These are phyloP conservation scores for Geotrichum cucujoidarum DNA, from an alignment of 1,139 yeast species.

Conservation along the genomic window DNA sequence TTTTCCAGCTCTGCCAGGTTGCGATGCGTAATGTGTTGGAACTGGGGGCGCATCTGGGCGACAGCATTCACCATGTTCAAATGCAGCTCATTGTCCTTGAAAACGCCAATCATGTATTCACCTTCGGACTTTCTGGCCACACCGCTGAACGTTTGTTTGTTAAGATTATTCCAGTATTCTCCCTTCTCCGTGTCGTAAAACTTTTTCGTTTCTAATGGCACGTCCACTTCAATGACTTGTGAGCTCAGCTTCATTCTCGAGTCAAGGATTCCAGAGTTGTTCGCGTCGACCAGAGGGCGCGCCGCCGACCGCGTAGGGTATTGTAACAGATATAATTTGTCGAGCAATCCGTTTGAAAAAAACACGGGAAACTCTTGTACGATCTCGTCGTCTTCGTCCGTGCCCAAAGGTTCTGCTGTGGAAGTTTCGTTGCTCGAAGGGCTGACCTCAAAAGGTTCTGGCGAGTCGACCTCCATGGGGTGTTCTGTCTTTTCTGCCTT, in stretches of 20 bases:
- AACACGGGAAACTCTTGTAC: slow-evolving; percentile 70
- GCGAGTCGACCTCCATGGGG: neutral
- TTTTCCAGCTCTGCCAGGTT: slow-evolving; percentile 37
- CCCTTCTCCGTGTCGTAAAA: slow-evolving; percentile 65
- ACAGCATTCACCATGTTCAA: slow-evolving; percentile 63
- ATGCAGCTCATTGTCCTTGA: slow-evolving; percentile 50
- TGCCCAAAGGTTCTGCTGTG: neutral
- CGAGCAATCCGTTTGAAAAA: slow-evolving; percentile 35
- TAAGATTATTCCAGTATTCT: slow-evolving; percentile 57
- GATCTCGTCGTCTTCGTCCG: slow-evolving; percentile 60
- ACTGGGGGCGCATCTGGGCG: slow-evolving; percentile 76
- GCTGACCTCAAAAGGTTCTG: neutral
- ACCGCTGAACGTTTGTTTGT: slow-evolving; percentile 63
- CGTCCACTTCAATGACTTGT: slow-evolving; percentile 58
- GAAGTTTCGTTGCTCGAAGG: neutral
- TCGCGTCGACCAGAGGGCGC: slow-evolving; percentile 43
- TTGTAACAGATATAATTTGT: slow-evolving; percentile 50
- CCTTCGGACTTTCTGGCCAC: slow-evolving; percentile 50
- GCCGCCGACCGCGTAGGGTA: slow-evolving; percentile 64
- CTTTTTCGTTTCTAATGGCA: slow-evolving; percentile 58
- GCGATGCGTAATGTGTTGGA: slow-evolving; percentile 60
- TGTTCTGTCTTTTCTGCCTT: neutral
- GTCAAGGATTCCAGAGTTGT: slow-evolving; percentile 42
- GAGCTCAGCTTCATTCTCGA: slow-evolving; percentile 61
- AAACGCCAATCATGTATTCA: slow-evolving; percentile 54